Conservation (phyloP, 305 asterid species). For the Euphrasia arctica region DNA sequence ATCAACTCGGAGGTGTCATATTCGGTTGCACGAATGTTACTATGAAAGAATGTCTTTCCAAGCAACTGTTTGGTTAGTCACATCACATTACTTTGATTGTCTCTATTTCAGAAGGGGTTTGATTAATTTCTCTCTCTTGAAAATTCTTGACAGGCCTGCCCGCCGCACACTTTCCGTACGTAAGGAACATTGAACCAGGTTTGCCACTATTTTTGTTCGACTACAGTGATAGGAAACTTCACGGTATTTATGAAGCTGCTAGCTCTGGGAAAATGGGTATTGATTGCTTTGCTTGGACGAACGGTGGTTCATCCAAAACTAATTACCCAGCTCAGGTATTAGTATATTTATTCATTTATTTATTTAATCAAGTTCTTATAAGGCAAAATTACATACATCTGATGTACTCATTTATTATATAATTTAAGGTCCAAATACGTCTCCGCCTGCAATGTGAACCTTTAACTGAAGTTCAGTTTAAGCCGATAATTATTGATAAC, state of each 20-base stretch:
- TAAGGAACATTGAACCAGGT: constrained; percentile 73
- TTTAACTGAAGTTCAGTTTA: constrained; percentile 53
- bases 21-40: constrained; percentile 72
- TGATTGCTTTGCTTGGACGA: constrained; percentile 86
- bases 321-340: constrained; percentile 81
- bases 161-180: constrained; percentile 52
- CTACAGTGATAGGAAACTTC: constrained; percentile 61
- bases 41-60: constrained; percentile 52
- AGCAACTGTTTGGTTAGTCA: constrained; percentile 78
- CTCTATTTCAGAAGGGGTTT: constrained; percentile 19
- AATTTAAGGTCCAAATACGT: constrained; percentile 66
- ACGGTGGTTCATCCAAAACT: constrained; percentile 67
- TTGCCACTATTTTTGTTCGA: constrained; percentile 80
- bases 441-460: constrained; percentile 54
- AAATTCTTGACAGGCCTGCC: constrained; percentile 65
- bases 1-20: constrained; percentile 76
- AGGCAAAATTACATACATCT: not conserved
- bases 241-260: constrained; percentile 87
- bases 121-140: constrained; percentile 21
- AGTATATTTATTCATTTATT: constrained; percentile 1
- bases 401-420: constrained; percentile 5
- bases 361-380: constrained; percentile 19
- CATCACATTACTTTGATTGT: constrained; percentile 1
- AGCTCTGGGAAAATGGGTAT: constrained; percentile 68
- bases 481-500: constrained; percentile 65